Percentiles rank a stretch among this genome's conserved stretches.
Conservation (phyloP, 305 asterid genomes). For the Fraxinus platypoda region DNA sequence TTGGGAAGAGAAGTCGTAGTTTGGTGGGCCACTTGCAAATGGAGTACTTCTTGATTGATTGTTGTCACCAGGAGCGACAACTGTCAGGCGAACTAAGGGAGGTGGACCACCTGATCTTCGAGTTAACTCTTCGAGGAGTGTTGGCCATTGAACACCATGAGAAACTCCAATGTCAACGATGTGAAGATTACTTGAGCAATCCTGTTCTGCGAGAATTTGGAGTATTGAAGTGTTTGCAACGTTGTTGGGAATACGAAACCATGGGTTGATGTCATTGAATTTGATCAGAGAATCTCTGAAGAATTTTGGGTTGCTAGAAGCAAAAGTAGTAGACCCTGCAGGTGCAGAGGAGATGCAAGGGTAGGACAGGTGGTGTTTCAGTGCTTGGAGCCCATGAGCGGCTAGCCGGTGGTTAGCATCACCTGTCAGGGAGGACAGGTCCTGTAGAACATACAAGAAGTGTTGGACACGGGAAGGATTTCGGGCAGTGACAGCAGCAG, state of each 20-base stretch:
- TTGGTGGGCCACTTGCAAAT: slow-evolving; percentile 50
- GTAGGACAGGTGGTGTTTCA: slow-evolving; percentile 59
- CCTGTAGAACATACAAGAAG: slow-evolving; percentile 64
- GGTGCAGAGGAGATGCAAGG: slow-evolving; percentile 33
- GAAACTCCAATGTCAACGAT: slow-evolving; percentile 87
- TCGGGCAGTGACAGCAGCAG: slow-evolving; percentile 64
- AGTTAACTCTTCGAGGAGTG: slow-evolving; percentile 67
- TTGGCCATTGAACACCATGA: slow-evolving; percentile 92
- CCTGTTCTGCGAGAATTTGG: slow-evolving; percentile 55
- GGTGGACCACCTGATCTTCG: slow-evolving; percentile 77
- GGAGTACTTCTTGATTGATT: slow-evolving; percentile 45
- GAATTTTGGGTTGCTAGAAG: slow-evolving; percentile 55
- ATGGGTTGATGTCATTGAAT: slow-evolving; percentile 78
- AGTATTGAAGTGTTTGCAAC: slow-evolving; percentile 75
- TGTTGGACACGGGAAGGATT: slow-evolving; percentile 72
- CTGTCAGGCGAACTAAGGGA: slow-evolving; percentile 70
- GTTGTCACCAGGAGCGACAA: slow-evolving; percentile 38
- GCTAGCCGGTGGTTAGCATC: slow-evolving; percentile 82
- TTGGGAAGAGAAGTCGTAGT: slow-evolving; percentile 57
- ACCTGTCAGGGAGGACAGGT: slow-evolving; percentile 62
- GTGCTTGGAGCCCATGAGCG: slow-evolving; percentile 68
- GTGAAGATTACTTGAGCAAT: slow-evolving; percentile 55
- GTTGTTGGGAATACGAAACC: slow-evolving; percentile 81
- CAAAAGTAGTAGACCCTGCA: slow-evolving; percentile 35
- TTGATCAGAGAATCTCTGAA: slow-evolving; percentile 60